Base-by-base conservation (phyloP, 2,329 filamentous ascomycete species). In the Fusarium nurragi region DNA sequence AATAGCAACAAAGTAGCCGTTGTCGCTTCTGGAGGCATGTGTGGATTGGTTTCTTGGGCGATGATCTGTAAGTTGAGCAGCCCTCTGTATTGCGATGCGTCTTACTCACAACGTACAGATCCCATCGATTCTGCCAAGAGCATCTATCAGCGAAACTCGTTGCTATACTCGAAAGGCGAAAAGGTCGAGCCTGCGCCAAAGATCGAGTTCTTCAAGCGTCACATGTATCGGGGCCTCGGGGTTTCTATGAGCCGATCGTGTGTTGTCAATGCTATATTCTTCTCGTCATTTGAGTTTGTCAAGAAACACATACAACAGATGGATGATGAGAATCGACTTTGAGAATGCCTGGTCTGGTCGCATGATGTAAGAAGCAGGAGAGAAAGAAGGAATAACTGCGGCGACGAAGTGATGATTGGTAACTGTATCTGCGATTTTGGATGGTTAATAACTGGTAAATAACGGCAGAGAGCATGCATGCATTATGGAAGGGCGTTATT, bases 261-360 rank as follows among this genome's bases (percentile, higher is more conserved):
- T 71, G 83, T 92, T 49, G 88, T 95, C 69, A 96, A 96, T 75
- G 91, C 92, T 67, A 91, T 96, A 71, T 96, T 96, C 83, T 96
- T 96, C 79, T 93, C 91, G 39, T 90, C 89, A 36, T 96, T 95
- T 75, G 92, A 96, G 78, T 89, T 92, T 71, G 85, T 92, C 71
- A 95, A 95, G 80, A 89, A 88, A 75, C 82, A 83, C 65, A 86
- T 88, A 76, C 84, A 85, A 72, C 76, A 79, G 11, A 77, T 85
- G 65, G 83, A 86, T 36, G 83, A 86, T 46, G 71, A 76, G 21
- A 58, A 64, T 32, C 63, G 36, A 51, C 36, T 37, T 26, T 66
- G 54, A 64, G 19, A 47, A 14, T 16, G 48, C 32, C 21, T 41
- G 39, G 21, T 13, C 19, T 19, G 18, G 7, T 38, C 23, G n/a